Conservation (phyloP, 1,284 basidiomycete genomes). For the Pseudozyma pruni region DNA sequence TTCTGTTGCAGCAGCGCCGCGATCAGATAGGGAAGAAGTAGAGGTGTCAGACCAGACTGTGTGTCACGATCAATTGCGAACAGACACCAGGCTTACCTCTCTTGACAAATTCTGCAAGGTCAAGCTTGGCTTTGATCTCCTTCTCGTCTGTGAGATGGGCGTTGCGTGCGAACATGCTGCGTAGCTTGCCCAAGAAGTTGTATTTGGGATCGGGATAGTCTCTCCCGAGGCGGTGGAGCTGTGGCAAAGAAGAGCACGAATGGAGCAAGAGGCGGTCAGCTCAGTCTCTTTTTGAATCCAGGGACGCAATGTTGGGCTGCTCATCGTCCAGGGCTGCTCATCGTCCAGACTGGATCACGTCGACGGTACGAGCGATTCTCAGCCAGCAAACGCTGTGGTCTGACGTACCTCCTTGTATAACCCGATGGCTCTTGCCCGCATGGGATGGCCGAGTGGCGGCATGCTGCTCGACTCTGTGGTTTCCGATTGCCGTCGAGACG, state of each 20-base stretch:
- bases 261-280: background rate
- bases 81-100: constrained; percentile 51
- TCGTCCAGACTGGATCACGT: no score
- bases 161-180: constrained; percentile 55
- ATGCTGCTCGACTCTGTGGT: constrained; percentile 18
- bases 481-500: background rate
- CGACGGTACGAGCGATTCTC: background rate
- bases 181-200: constrained; percentile 63
- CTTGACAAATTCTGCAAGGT: constrained; percentile 61
- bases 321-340: no score
- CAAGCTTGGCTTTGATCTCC: constrained; percentile 59
- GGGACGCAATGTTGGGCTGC: no score
- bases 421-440: constrained; percentile 62
- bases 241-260: background rate
- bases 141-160: constrained; percentile 62
- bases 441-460: constrained; percentile 62
- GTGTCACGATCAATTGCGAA: background rate
- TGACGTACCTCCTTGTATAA: constrained; percentile 65
- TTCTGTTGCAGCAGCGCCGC: constrained; percentile 38
- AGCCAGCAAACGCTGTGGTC: no score
- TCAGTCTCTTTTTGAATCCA: no score
- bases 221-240: constrained; percentile 65
- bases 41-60: no score
- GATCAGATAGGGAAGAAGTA: no score
- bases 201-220: constrained; percentile 67